These are phyloP conservation scores for Calendula officinalis DNA, from an alignment of 129 eudicot species.

Conservation along the genomic window DNA sequence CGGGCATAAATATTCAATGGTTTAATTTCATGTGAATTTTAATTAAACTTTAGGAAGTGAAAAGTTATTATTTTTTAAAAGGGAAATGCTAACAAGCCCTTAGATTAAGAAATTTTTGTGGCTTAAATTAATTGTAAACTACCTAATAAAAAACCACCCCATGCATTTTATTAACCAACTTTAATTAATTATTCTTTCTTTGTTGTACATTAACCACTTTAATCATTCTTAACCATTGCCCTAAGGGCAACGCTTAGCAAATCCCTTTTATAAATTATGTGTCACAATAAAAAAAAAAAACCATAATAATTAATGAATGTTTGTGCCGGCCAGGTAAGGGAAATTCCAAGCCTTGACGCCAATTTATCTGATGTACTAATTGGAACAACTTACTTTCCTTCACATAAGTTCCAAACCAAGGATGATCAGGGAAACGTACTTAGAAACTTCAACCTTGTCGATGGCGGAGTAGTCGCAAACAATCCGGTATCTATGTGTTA, in stretches of 20 bases:
- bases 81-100: background rate
- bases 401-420: conserved; percentile 34
- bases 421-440: conserved; percentile 12
- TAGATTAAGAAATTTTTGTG: too few relatives aligned
- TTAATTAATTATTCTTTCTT: too few relatives aligned
- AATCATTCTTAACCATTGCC: too few relatives aligned
- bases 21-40: background rate
- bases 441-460: conserved; percentile 48
- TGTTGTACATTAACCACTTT: too few relatives aligned
- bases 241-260: too few relatives aligned
- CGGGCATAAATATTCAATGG: background rate
- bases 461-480: conserved; percentile 53
- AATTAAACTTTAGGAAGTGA: background rate
- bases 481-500: conserved; percentile 32
- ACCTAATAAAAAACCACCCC: too few relatives aligned
- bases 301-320: background rate
- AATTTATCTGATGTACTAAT: conserved; percentile 45
- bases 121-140: too few relatives aligned
- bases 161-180: too few relatives aligned
- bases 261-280: too few relatives aligned
- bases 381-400: conserved; percentile 45
- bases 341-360: conserved; percentile 37
- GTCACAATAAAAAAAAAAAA: too few relatives aligned
- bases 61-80: background rate
- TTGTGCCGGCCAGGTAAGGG: conserved; percentile 26